phyloP scores from a whole-genome alignment of 306 rosid genomes.

The Cucumis melo region DNA sequence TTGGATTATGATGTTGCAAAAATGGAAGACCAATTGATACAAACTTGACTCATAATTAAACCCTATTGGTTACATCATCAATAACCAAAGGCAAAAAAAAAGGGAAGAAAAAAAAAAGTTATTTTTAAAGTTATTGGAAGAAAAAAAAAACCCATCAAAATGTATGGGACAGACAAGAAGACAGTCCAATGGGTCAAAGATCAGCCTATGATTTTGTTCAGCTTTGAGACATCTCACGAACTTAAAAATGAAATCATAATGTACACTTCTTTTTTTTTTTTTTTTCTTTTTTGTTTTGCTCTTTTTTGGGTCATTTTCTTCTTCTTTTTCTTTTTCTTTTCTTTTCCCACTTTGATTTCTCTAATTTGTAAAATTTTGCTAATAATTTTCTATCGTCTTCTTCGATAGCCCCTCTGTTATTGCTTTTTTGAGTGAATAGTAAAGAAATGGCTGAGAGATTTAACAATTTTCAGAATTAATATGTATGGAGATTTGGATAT shows the following conservation, averaged over 20 bases:
- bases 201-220: conserved; percentile 1
- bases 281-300: not conserved
- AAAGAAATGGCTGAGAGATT: not conserved
- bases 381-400: not conserved
- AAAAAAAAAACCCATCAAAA: not conserved
- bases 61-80: conserved; percentile 27
- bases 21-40: conserved; percentile 24
- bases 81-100: conserved; percentile 14
- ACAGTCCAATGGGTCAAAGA: conserved; percentile 8
- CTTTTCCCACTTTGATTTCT: not conserved
- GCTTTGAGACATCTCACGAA: not conserved
- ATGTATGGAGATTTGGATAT: not conserved
- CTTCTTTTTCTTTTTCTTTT: not conserved
- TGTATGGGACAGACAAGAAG: conserved; percentile 13
- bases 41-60: conserved; percentile 26
- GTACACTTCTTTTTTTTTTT: not conserved
- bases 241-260: not conserved
- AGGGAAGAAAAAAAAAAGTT: too few relatives aligned
- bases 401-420: conserved; percentile 1
- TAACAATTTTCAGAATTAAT: not conserved
- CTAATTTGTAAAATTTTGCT: not conserved
- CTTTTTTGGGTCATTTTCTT: not conserved
- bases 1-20: conserved; percentile 48
- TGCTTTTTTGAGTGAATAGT: not conserved
- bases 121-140: not conserved